Evolutionary conservation across 805 yeast genomes (phyloP).

Genomic region (Scheffersomyces stipitis): DNA sequence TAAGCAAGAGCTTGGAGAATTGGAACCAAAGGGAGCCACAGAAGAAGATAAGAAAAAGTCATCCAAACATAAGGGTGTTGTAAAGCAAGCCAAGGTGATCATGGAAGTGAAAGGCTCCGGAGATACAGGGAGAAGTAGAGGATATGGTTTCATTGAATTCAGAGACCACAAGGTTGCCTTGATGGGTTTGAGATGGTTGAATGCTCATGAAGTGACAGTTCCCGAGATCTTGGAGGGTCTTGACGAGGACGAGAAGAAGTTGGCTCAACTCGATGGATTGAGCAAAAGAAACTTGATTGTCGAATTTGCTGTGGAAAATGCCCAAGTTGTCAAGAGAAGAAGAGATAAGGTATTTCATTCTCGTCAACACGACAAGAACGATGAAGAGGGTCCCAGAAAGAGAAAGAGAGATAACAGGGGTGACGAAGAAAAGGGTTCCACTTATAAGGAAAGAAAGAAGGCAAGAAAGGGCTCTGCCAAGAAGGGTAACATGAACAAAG

Average conservation of each 20-base stretch:
- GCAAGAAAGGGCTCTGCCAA: conserved; percentile 28
- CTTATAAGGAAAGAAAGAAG: conserved; percentile 19
- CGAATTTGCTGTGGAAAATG: conserved; percentile 95
- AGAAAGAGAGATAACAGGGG: conserved; percentile 24
- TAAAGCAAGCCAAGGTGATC: conserved; percentile 88
- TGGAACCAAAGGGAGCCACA: conserved; percentile 17
- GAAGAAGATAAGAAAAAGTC: conserved; percentile 45
- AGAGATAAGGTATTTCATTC: conserved; percentile 58
- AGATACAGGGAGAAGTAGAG: conserved; percentile 86
- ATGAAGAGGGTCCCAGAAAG: conserved; percentile 15
- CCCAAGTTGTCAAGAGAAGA: conserved; percentile 90
- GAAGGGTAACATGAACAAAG: conserved; percentile 48
- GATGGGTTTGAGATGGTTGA: conserved; percentile 96
- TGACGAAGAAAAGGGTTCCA: conserved; percentile 11
- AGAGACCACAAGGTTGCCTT: conserved; percentile 90
- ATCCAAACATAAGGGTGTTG: conserved; percentile 83
- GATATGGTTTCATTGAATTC: conserved; percentile 93
- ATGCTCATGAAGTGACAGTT: conserved; percentile 80
- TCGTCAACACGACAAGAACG: conserved; percentile 13
- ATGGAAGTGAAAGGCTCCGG: conserved; percentile 91
- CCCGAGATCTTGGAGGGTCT: conserved; percentile 74
- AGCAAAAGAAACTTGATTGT: conserved; percentile 78
- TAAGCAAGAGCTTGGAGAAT: conserved; percentile 44
- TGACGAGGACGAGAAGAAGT: conserved; percentile 62
- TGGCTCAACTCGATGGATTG: conserved; percentile 52